Evolutionary conservation across 768 basidiomycete genomes (phyloP), one percentile per base, ranked within the genome.

Genomic region (Trametes gibbosa): DNA sequence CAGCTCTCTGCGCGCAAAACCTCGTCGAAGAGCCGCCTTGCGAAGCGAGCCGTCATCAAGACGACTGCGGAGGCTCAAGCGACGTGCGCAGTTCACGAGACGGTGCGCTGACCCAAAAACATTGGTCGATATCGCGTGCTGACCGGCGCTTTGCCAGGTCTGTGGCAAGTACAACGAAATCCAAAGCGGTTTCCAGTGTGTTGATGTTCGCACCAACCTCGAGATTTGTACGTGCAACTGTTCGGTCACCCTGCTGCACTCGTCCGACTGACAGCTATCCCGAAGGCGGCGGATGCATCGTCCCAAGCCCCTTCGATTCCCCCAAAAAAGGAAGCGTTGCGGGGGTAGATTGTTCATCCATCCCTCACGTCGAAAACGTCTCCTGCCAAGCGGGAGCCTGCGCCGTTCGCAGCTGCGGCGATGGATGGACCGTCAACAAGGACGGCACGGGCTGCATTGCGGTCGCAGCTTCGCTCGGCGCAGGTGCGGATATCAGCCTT

Each of bases 261-360:
- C 29, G 29, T 10, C 29, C 29, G 29, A 32, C 29, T 32, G 29
- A 32, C 12, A 19, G 2, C 59, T 13, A 13, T 24, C 1, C 7
- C 27, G 21, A 47, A 76, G 75, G 75, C 48, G 76, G 76, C 3
- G 76, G 75, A 1, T 76, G 75, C 43, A 62, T 66, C 51, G 58
- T 58, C n/a, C 39, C 48, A 7, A 40, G 21, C 67, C 42, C 58
- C 64, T 2, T 63, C 66, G 41, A 61, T 69, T 21, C 65, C 68
- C 35, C 63, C 62, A n/a, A 39, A 45, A 17, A 43, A 61, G 9
- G 21, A 9, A 12, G 56, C 63, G 5, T 50, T 50, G 0, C 4
- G 1, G 75, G 74, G 5, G 63, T 68, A 16, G 70, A 77, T 55
- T 77, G 75, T 56, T 70, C 68, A 24, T 50, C 63, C 1, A 69